Evolutionary conservation across 2,329 filamentous ascomycete species (phyloP).

Genomic region (Beauveria sp.): DNA sequence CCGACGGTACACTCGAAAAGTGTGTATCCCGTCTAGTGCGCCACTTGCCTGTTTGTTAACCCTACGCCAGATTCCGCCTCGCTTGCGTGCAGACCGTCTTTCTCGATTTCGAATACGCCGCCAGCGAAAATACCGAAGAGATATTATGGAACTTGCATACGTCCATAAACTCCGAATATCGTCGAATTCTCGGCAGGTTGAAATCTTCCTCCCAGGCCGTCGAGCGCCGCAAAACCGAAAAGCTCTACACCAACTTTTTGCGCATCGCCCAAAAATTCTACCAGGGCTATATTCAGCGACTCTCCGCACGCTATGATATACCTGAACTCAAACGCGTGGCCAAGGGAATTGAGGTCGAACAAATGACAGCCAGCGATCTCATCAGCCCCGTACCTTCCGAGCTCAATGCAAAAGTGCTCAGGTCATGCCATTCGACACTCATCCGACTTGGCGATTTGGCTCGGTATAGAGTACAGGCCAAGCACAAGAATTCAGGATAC

Average conservation of each 20-base stretch:
- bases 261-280: conserved; percentile 87
- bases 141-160: conserved; percentile 74
- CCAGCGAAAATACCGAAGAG: conserved; percentile 55
- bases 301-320: conserved; percentile 55
- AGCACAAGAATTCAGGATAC: conserved; percentile 67
- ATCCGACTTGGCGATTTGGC: conserved; percentile 86
- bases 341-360: conserved; percentile 33
- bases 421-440: conserved; percentile 74
- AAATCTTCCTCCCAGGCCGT: conserved; percentile 46
- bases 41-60: conserved; percentile 12
- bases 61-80: conserved; percentile 52
- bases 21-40: conserved; percentile 20
- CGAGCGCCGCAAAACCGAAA: conserved; percentile 69
- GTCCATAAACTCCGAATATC: conserved; percentile 70
- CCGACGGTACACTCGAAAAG: conserved; percentile 37
- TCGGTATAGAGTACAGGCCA: conserved; percentile 72
- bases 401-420: conserved; percentile 52
- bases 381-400: conserved; percentile 38
- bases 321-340: conserved; percentile 39
- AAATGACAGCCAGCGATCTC: conserved; percentile 34
- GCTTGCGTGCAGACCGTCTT: conserved; percentile 67
- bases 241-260: conserved; percentile 80
- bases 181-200: conserved; percentile 50
- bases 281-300: conserved; percentile 70
- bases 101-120: conserved; percentile 60